phyloP scores from a whole-genome alignment of 2,329 filamentous ascomycete genomes.

The Berkeleyomyces basicola region DNA sequence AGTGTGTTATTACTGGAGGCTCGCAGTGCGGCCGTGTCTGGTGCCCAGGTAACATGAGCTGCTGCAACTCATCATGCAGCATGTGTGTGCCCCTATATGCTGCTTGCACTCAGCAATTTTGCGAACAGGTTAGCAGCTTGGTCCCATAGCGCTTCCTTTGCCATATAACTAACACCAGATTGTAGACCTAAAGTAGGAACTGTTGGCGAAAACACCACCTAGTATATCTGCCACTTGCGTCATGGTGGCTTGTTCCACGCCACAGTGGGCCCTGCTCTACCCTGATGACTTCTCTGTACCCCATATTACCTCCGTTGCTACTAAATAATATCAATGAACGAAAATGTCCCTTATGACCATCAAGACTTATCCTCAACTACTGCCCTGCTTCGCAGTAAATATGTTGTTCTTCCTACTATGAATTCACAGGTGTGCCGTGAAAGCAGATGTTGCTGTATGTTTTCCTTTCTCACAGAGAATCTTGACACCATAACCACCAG shows the following conservation, averaged over 20 bases:
- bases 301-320: neutral
- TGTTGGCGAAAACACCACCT: neutral
- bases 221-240: neutral
- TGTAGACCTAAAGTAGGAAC: neutral
- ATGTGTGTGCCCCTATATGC: constrained; percentile 5
- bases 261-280: too few species aligned
- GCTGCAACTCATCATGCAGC: constrained; percentile 10
- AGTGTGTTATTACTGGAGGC: constrained; percentile 9
- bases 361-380: too few species aligned
- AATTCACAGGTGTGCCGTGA: too few species aligned
- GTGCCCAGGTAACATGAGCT: constrained; percentile 11
- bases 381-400: too few species aligned
- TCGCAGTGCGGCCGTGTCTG: constrained; percentile 9
- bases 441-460: neutral
- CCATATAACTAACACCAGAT: neutral
- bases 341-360: too few species aligned
- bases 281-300: neutral
- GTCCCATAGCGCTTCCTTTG: neutral
- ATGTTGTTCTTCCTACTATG: too few species aligned
- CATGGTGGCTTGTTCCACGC: too few species aligned
- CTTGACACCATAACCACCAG: neutral
- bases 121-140: neutral
- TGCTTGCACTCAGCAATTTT: neutral
- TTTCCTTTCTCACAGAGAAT: neutral
- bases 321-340: neutral